Base-by-base conservation (phyloP, 164 flowering plant species). In the Aristolochia fimbriata region DNA sequence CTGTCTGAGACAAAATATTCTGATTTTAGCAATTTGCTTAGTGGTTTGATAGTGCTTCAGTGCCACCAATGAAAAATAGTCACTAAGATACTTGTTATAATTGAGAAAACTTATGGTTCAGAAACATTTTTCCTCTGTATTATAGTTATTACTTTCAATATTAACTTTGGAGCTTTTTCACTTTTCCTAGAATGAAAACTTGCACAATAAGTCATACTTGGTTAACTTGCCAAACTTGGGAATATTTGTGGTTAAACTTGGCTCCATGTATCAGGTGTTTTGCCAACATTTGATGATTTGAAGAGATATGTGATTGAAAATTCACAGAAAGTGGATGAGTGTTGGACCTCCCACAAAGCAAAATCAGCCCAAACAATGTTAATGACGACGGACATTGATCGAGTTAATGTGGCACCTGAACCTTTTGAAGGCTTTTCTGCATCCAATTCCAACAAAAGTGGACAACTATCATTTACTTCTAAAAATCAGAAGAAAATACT, bases 201-300 rank as follows among this genome's bases (percentile, higher is more conserved):
- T 10, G 8, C 10, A 37, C 43, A 37, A 37, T 10, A 10, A 37
- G 7, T 37, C 7, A 10, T 1, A 6, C 58, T 56, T 7, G 2
- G 10, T 19, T n/a, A 23, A 24, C 12, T 2, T 20, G 2, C 52
- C 52, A 17, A 49, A 17, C 8, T 1, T 17, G 4, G 14, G 19
- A 17, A 50, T 50, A 31, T 8, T 60, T 17, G 9, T 49, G 19
- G 33, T 20, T 69, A 33, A 63, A 64, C 13, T 51, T 19, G 59
- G 53, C 48, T 52, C 55, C 59, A 15, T 79, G 71, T 25, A 55
- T 65, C 75, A 87, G 97, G 92, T 71, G 27, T 62, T 16, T 25
- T 85, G 1, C 97, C 92, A 11, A 62, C 78, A 20, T 65, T 77
- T 64, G 79, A 74, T 64, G 88, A 84, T 50, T 55, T 85, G 72